phyloP scores from a whole-genome alignment of 177 flowering plant genomes.

The Viscum album region DNA sequence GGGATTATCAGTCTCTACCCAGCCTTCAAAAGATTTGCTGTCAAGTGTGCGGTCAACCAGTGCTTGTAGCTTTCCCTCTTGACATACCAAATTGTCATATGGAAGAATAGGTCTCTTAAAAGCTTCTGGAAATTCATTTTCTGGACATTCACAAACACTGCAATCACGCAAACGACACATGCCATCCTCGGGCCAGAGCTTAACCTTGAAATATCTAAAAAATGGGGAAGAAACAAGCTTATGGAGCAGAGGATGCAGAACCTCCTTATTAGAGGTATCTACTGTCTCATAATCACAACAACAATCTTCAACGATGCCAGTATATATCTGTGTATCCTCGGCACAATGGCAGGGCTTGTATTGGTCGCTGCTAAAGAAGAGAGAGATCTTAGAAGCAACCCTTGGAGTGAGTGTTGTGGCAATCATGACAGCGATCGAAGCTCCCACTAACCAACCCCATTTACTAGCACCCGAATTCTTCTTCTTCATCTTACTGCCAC shows the following conservation, averaged over 20 bases:
- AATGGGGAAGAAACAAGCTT: slow-evolving; percentile 77
- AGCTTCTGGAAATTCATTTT: slow-evolving; percentile 76
- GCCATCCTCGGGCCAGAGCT: slow-evolving; percentile 93
- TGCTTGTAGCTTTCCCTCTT: slow-evolving; percentile 86
- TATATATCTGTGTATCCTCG: slow-evolving; percentile 37
- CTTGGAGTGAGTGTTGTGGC: neutral
- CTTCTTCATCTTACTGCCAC: neutral
- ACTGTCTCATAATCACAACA: slow-evolving; percentile 92
- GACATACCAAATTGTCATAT: slow-evolving; percentile 60
- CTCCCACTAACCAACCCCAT: slow-evolving; percentile 9
- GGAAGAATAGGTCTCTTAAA: slow-evolving; percentile 64
- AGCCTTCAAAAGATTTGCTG: slow-evolving; percentile 68
- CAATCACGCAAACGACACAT: slow-evolving; percentile 96
- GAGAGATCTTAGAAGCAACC: slow-evolving; percentile 4
- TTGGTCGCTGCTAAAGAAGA: neutral
- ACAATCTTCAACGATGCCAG: slow-evolving; percentile 85
- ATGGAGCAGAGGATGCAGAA: slow-evolving; percentile 67
- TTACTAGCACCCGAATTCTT: neutral
- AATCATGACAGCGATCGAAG: neutral
- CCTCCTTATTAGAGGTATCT: slow-evolving; percentile 53
- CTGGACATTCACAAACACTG: slow-evolving; percentile 95
- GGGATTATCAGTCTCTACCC: slow-evolving; percentile 83
- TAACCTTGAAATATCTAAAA: slow-evolving; percentile 81
- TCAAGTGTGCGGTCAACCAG: slow-evolving; percentile 65
- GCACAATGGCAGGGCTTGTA: slow-evolving; percentile 12